Conservation (phyloP, 129 eudicot species). For the Chrysanthemum seticuspe region DNA sequence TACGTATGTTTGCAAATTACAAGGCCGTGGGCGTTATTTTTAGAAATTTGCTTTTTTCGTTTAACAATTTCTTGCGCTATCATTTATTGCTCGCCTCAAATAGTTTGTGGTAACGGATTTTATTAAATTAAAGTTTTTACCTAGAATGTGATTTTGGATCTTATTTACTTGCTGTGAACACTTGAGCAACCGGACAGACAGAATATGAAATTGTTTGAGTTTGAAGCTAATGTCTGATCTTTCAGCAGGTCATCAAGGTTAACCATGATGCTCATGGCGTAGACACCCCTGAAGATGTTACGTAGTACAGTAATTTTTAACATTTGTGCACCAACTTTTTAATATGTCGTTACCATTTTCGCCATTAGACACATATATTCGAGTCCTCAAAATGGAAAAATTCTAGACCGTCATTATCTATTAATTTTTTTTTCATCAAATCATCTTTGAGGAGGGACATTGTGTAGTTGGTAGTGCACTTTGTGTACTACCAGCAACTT, state of each 20-base stretch:
- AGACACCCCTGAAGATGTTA: constrained; percentile 43
- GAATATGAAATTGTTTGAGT: background rate
- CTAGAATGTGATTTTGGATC: background rate
- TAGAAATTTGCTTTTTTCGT: background rate
- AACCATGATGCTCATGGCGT: constrained; percentile 51
- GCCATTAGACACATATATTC: no score
- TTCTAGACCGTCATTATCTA: no score
- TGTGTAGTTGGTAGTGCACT: no score
- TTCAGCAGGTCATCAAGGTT: constrained; percentile 38
- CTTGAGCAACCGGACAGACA: background rate
- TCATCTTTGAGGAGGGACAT: no score
- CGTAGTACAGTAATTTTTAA: no score
- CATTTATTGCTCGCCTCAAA: background rate
- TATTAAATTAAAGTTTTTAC: background rate
- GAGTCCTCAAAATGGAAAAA: no score
- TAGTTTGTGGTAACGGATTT: constrained; percentile 12
- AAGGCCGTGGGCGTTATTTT: background rate
- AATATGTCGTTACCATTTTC: no score
- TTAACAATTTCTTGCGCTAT: background rate
- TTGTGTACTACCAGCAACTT: no score
- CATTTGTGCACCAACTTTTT: no score
- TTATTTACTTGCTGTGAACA: background rate
- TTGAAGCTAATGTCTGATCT: background rate
- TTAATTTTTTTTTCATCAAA: no score
- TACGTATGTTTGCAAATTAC: background rate